Percentiles rank a stretch among this genome's conserved stretches.
These are phyloP conservation scores for Kernera saxatilis DNA, from an alignment of 345 rosid species.

Conservation along the genomic window DNA sequence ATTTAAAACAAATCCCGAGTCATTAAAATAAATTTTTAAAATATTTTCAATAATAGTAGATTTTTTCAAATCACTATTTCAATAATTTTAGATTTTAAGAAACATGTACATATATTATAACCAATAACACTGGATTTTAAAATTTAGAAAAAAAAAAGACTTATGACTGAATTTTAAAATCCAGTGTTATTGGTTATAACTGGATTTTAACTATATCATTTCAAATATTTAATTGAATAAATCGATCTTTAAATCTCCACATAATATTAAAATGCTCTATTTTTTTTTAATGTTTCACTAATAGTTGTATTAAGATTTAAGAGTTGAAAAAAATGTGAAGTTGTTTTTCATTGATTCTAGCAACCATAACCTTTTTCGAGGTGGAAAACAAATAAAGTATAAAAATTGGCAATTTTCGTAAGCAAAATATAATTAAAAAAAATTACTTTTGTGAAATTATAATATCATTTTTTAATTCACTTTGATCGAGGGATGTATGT, in stretches of 20 bases:
- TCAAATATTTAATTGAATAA: not conserved
- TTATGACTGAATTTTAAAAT: too few species aligned
- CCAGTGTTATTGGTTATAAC: too few species aligned
- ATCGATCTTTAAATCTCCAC: too few species aligned
- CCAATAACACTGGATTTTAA: too few species aligned
- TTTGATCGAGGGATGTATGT: not conserved
- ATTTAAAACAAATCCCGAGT: too few species aligned
- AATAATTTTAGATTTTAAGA: too few species aligned
- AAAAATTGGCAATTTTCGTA: not conserved
- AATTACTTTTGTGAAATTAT: not conserved
- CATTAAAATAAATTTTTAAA: too few species aligned
- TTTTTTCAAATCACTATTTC: too few species aligned
- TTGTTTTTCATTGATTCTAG: not conserved
- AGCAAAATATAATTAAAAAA: not conserved
- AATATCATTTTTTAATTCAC: not conserved
- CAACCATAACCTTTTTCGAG: conserved; percentile 22
- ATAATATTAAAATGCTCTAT: not conserved
- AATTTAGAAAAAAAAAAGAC: too few species aligned
- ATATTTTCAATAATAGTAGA: too few species aligned
- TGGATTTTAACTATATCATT: too few species aligned
- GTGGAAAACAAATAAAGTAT: conserved; percentile 11
- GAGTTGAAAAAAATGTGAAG: not conserved
- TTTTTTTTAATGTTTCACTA: not conserved
- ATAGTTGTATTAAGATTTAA: not conserved
- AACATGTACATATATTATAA: too few species aligned